Conservation (phyloP, 2,329 filamentous ascomycete species). For the Magnaporthales sp. region DNA sequence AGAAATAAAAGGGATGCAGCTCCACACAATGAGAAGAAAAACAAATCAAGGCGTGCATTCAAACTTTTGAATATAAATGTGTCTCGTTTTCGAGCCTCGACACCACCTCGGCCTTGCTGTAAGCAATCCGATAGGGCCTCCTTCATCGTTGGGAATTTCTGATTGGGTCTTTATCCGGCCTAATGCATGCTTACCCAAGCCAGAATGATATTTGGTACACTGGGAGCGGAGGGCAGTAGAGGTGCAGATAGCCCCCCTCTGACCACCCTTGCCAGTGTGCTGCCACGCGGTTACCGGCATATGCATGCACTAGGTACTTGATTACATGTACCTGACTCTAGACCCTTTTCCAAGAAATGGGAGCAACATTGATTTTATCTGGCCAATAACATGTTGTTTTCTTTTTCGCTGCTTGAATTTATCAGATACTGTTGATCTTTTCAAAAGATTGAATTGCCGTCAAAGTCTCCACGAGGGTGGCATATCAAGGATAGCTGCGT, state of each 20-base stretch:
- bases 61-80: not conserved
- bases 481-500: not conserved
- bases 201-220: not conserved
- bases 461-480: not conserved
- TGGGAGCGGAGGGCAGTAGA: not conserved
- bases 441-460: not conserved
- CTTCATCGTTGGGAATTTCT: not conserved
- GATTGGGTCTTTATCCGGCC: not conserved
- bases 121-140: not conserved
- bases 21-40: too few species aligned
- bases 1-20: not conserved
- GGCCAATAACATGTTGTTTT: not conserved
- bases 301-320: not conserved
- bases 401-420: not conserved
- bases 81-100: not conserved
- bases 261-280: not conserved
- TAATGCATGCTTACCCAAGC: not conserved
- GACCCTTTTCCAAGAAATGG: not conserved
- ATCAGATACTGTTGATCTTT: not conserved
- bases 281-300: not conserved
- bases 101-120: not conserved
- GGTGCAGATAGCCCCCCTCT: not conserved
- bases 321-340: not conserved
- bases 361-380: not conserved
- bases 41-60: not conserved